phyloP scores from a whole-genome alignment of 441 rosid genomes.

The Populus hybrid region DNA sequence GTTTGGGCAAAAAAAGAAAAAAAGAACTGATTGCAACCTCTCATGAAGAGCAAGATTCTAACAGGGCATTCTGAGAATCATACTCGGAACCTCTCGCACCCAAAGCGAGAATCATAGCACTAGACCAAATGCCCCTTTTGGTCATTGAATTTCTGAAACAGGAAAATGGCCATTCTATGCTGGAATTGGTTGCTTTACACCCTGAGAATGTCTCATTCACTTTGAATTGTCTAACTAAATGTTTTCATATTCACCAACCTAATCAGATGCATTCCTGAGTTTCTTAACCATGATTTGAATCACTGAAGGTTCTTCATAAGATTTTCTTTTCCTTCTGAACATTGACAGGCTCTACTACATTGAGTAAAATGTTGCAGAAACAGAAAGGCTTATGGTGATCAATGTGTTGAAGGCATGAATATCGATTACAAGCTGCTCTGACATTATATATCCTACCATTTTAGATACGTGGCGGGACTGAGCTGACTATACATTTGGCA shows the following conservation, averaged over 20 bases:
- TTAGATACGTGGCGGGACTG: background rate
- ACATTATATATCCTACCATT: background rate
- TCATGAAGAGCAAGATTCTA: background rate
- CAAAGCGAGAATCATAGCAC: slow-evolving; percentile 66
- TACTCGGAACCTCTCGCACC: slow-evolving; percentile 51
- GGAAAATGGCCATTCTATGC: background rate
- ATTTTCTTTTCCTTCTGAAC: background rate
- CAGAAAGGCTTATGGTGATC: background rate
- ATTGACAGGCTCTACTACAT: background rate
- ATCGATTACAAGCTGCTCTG: background rate
- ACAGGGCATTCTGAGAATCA: slow-evolving; percentile 36
- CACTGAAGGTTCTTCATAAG: background rate
- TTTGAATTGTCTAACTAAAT: background rate
- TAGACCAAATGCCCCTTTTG: slow-evolving; percentile 45
- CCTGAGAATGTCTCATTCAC: background rate
- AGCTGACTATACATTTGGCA: background rate
- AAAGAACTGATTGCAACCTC: background rate
- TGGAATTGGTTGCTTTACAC: background rate
- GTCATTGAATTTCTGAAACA: background rate
- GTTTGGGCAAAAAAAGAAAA: background rate
- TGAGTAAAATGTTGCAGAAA: background rate
- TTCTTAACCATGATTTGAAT: background rate
- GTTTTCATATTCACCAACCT: background rate
- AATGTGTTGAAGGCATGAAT: background rate
- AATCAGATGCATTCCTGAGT: background rate